Percentiles rank a stretch among this genome's conserved stretches.
Conservation (phyloP, 2,329 filamentous ascomycete species). For the Stagonosporopsis chrysanthemi region DNA sequence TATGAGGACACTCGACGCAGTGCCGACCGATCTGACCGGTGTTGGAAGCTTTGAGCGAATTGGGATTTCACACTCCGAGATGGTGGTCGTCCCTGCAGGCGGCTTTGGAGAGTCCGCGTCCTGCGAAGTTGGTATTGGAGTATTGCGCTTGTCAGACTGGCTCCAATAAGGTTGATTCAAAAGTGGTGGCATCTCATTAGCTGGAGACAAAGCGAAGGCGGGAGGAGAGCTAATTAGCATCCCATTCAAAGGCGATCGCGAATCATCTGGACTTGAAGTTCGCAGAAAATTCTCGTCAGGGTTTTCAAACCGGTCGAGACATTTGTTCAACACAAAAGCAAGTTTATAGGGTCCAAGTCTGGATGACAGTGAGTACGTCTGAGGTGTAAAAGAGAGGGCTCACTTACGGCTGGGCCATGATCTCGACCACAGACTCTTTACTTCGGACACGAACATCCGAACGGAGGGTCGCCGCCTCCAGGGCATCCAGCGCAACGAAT, state of each 20-base stretch:
- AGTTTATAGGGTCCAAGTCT: constrained; percentile 47
- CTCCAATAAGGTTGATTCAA: constrained; percentile 4
- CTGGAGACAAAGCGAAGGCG: not conserved
- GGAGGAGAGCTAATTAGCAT: not conserved
- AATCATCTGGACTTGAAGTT: not conserved
- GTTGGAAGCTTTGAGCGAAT: not conserved
- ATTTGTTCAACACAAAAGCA: constrained; percentile 39
- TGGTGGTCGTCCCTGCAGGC: not conserved
- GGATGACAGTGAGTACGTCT: constrained; percentile 2
- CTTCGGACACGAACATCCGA: constrained; percentile 40
- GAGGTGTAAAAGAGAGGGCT: not conserved
- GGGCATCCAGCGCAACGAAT: constrained; percentile 43
- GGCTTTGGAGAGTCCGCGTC: not conserved
- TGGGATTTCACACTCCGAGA: not conserved
- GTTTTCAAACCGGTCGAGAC: constrained; percentile 38
- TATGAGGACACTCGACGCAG: constrained; percentile 37
- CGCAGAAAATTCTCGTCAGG: constrained; percentile 29
- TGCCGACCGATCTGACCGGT: not conserved
- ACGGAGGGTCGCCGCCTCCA: constrained; percentile 45
- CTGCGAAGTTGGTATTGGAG: not conserved
- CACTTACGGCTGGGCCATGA: constrained; percentile 46
- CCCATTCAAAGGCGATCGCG: not conserved
- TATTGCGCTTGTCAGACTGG: not conserved
- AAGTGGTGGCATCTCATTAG: constrained; percentile 4
- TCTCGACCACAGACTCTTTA: constrained; percentile 43